A percentile compares a stretch with the other conserved stretches of the same genome.
Conservation (phyloP, 257 asterid species). For the Fraxinus anomala region DNA sequence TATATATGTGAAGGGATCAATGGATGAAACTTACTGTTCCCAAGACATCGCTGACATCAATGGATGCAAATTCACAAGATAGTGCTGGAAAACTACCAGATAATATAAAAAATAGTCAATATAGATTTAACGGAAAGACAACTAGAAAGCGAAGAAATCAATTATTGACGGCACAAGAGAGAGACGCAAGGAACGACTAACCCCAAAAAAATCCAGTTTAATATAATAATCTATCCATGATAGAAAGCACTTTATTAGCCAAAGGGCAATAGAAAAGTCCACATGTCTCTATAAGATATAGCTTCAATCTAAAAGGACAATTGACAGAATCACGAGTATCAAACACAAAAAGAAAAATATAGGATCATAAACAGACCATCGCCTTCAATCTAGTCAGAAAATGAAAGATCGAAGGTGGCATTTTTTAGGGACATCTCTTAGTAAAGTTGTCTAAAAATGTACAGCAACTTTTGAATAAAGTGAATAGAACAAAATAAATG, state of each 20-base stretch:
- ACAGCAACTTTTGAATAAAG: neutral
- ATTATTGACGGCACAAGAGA: neutral
- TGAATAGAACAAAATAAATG: neutral
- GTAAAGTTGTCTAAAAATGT: neutral
- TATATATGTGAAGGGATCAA: constrained; percentile 5
- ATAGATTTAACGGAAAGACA: constrained; percentile 13
- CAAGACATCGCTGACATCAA: constrained; percentile 89
- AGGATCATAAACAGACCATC: neutral
- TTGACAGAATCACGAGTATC: constrained; percentile 5
- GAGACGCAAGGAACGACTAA: neutral
- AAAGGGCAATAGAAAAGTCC: constrained; percentile 19
- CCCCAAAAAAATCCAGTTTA: neutral
- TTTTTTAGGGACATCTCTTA: neutral
- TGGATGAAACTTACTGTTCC: constrained; percentile 79
- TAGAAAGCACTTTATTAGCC: neutral
- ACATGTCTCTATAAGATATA: neutral
- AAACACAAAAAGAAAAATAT: neutral
- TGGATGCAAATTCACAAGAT: constrained; percentile 98
- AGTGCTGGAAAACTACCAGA: constrained; percentile 85
- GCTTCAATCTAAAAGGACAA: neutral
- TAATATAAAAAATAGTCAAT: constrained; percentile 23
- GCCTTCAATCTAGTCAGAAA: constrained; percentile 7
- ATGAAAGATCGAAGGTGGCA: neutral
- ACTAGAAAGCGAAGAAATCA: constrained; percentile 12
- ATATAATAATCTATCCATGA: constrained; percentile 1